Conservation (phyloP, 108 stramenopile species). For the Pseudonitzschia multistriata region DNA sequence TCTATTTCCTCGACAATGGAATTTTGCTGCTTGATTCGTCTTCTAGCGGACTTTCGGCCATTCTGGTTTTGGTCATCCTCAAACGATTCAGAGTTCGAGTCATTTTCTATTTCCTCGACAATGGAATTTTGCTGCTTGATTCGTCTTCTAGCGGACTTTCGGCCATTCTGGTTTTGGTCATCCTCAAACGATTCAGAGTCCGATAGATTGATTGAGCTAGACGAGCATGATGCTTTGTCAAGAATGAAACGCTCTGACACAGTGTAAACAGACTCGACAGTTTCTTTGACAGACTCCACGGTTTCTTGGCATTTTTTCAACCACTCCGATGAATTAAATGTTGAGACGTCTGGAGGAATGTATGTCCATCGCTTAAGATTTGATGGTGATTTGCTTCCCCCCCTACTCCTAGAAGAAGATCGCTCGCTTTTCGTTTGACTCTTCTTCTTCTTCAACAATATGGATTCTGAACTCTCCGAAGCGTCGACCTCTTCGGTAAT, state of each 20-base stretch:
- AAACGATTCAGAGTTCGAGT: too few relatives aligned
- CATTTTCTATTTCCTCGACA: background rate
- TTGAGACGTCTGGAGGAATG: background rate
- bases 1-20: too few relatives aligned
- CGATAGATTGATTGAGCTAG: background rate
- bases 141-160: background rate
- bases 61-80: background rate
- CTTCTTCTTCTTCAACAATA: background rate
- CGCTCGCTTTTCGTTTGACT: background rate
- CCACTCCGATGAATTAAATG: background rate
- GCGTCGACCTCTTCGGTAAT: background rate
- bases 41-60: too few relatives aligned
- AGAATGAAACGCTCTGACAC: background rate
- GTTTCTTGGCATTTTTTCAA: too few relatives aligned
- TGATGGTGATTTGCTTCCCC: too few relatives aligned
- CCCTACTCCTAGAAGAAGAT: background rate
- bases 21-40: background rate
- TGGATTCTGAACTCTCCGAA: background rate
- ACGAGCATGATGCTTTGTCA: background rate
- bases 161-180: background rate
- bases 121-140: background rate
- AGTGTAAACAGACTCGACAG: background rate
- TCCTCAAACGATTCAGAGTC: background rate
- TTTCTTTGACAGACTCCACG: background rate
- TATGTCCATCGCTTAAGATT: conserved; percentile 1